Evolutionary conservation across 495 filamentous ascomycete species (phyloP).

Genomic region (Apiosordaria backusii): DNA sequence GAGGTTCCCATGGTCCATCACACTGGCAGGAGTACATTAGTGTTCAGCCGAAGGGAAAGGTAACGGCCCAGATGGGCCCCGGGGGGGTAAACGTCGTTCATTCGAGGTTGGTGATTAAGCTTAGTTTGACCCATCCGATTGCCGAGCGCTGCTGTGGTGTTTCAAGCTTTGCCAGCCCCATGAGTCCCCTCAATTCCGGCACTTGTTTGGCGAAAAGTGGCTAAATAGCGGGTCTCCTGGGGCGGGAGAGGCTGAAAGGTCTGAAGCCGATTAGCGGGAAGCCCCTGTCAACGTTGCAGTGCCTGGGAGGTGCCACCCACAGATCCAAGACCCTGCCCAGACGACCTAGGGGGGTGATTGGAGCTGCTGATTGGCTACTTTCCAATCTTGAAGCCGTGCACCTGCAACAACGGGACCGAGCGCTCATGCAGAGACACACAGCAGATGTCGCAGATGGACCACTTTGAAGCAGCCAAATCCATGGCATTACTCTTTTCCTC

Average conservation of each 20-base stretch:
- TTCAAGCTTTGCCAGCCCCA: conserved; percentile 14
- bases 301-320: conserved; percentile 4
- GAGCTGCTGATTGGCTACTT: neutral
- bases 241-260: conserved; percentile 22
- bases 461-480: conserved; percentile 20
- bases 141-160: conserved; percentile 22
- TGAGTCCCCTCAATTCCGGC: neutral
- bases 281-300: neutral
- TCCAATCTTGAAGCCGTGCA: conserved; percentile 15
- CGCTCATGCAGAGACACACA: conserved; percentile 7
- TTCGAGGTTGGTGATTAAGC: conserved; percentile 12
- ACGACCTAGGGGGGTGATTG: neutral
- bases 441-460: conserved; percentile 11
- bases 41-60: conserved; percentile 1
- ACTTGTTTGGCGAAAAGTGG: conserved; percentile 5
- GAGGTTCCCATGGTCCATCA: neutral
- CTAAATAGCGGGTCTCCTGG: conserved; percentile 5
- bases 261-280: neutral
- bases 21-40: neutral
- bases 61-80: neutral
- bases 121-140: conserved; percentile 17
- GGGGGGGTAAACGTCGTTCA: neutral
- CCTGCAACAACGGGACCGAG: conserved; percentile 13
- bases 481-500: conserved; percentile 17
- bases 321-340: neutral